Evolutionary conservation across 495 filamentous ascomycete species (phyloP).

Genomic region (Xylaria curta): DNA sequence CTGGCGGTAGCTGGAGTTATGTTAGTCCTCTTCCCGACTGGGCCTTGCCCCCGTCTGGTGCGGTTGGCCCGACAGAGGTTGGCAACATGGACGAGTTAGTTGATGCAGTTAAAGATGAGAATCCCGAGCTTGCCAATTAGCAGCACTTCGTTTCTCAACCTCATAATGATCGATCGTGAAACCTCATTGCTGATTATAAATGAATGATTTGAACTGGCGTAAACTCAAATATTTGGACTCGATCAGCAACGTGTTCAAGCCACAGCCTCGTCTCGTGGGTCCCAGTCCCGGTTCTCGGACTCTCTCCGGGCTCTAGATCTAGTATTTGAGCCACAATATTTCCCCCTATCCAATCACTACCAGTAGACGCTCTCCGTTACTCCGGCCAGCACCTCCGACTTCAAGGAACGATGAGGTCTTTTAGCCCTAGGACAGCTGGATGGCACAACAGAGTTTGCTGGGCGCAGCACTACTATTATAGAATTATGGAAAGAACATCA

Average conservation of each 20-base stretch:
- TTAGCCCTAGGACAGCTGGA: conserved; percentile 13
- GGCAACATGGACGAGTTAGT: conserved; percentile 61
- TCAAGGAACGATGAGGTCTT: neutral
- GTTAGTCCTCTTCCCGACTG: conserved; percentile 82
- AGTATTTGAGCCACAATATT: conserved; percentile 1
- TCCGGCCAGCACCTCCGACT: conserved; percentile 1
- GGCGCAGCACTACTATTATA: conserved; percentile 20
- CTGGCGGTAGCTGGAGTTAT: conserved; percentile 82
- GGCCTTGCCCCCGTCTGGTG: conserved; percentile 77
- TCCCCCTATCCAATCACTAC: conserved; percentile 8
- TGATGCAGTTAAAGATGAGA: conserved; percentile 47
- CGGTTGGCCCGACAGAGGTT: conserved; percentile 64
- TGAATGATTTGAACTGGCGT: neutral
- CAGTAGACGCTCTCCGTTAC: conserved; percentile 6
- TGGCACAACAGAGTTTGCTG: conserved; percentile 20
- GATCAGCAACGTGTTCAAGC: neutral
- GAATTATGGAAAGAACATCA: conserved; percentile 9
- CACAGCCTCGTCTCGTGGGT: conserved; percentile 16
- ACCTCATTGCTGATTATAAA: neutral
- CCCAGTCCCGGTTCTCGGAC: conserved; percentile 34
- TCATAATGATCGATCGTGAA: neutral
- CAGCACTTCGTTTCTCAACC: neutral
- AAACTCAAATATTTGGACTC: conserved; percentile 3
- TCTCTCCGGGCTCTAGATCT: conserved; percentile 34
- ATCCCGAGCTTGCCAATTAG: conserved; percentile 37